Base-by-base conservation (phyloP, 1,284 basidiomycete species). In the Rhodotorula sp. region DNA sequence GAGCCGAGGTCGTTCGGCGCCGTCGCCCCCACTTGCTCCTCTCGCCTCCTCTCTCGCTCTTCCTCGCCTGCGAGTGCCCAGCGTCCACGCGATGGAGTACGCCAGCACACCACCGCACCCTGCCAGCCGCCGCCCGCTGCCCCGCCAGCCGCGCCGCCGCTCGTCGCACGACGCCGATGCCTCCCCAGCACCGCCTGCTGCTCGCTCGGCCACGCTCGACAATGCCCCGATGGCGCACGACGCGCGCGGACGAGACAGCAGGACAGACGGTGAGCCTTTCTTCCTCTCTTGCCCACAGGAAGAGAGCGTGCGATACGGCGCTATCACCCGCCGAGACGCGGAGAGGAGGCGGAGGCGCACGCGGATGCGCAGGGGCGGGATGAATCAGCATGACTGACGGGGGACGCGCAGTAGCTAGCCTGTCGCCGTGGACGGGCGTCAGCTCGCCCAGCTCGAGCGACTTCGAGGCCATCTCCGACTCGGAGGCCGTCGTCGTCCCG, bases 381-480 rank as follows among this genome's bases (percentile, higher is more conserved):
- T n/a, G n/a, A n/a, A 3, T 17, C 3, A 27, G 9, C 50, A 2
- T 12, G 13, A 10, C 48, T 12, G 39, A 41, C 39, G 1, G 13
- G n/a, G 10, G 2, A 3, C 50, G 25, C 27, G 27, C 27, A 51
- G 32, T 32, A 4, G 53, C 53, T 21, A 54, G 19, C 29, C 32
- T 54, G 53, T 71, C 65, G 1, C 61, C 65, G 21, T 66, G 69
- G 61, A 71, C 61, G 0, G 61, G 61, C 36, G 7, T 54, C 41
- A 34, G 48, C 27, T 63, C 61, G 12, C 69, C 63, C 44, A 13
- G 56, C 19, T 59, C 60, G 17, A 61, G 57, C 61, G 70, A 71
- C 39, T 71, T 71, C 19, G 70, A 71, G 48, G 34, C 57, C 25
- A 58, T 71, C 48, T 53, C 39, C 36, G 66, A 71, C 34, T 46